Evolutionary conservation across 1,284 basidiomycete species (phyloP).

Genomic region (Fomitopsis palustris): DNA sequence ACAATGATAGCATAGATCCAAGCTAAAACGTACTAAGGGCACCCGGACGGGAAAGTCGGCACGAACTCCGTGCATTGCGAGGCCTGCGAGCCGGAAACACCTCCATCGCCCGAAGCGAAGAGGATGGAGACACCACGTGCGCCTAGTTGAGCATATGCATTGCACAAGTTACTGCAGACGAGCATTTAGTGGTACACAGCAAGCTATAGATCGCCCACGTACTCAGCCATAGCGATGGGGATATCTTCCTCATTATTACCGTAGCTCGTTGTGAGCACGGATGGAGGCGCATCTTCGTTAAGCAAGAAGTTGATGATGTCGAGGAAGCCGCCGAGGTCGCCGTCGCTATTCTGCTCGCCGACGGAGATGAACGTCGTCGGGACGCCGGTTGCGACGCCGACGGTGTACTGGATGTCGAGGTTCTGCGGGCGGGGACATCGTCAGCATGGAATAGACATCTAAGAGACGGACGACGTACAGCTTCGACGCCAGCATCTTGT

Average conservation of each 20-base stretch:
- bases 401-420: constrained; percentile 63
- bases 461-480: constrained; percentile 7
- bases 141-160: constrained; percentile 38
- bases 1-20: background rate
- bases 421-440: constrained; percentile 28
- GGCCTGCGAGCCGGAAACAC: constrained; percentile 55
- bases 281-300: constrained; percentile 38
- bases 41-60: constrained; percentile 62
- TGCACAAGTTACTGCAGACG: constrained; percentile 10
- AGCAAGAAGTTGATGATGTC: constrained; percentile 23
- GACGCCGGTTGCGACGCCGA: constrained; percentile 37
- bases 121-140: constrained; percentile 54
- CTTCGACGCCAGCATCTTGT: constrained; percentile 12
- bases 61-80: constrained; percentile 48
- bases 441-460: background rate
- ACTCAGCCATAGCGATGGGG: constrained; percentile 45
- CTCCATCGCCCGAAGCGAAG: constrained; percentile 60
- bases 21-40: constrained; percentile 34
- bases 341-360: constrained; percentile 29
- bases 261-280: constrained; percentile 45
- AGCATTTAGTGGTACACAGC: too few relatives aligned
- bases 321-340: constrained; percentile 19
- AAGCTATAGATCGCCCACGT: constrained; percentile 26
- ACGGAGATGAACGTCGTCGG: constrained; percentile 39
- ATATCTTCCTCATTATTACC: constrained; percentile 23